Conservation (phyloP, 768 basidiomycete genomes). For the Cystobasidium ongulense region DNA sequence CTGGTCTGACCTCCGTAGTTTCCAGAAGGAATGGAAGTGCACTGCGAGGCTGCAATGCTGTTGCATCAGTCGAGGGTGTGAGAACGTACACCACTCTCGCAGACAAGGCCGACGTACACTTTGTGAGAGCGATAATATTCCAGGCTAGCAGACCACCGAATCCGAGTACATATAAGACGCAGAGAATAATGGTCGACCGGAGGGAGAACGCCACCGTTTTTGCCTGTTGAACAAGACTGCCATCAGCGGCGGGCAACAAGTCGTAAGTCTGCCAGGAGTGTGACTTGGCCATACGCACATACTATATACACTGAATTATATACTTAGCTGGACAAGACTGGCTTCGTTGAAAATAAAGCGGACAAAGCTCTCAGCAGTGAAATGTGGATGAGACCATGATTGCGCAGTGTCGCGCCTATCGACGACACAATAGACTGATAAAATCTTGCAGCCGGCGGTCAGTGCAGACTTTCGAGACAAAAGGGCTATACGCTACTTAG, state of each 20-base stretch:
- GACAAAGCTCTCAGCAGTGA: background rate
- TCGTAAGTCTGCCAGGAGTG: too few relatives aligned
- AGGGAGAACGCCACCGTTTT: background rate
- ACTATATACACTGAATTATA: too few relatives aligned
- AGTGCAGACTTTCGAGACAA: slow-evolving; percentile 5
- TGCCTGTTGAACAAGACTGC: too few relatives aligned
- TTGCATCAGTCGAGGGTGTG: too few relatives aligned
- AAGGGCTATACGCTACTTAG: slow-evolving; percentile 1
- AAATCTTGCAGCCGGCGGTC: background rate
- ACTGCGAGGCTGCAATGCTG: too few relatives aligned
- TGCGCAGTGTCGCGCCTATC: slow-evolving; percentile 5
- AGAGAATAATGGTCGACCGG: background rate
- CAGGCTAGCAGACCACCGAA: slow-evolving; percentile 8
- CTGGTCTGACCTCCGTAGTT: too few relatives aligned
- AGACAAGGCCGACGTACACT: background rate
- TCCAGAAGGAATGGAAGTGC: too few relatives aligned
- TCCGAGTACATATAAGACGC: background rate
- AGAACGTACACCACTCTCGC: background rate
- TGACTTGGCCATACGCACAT: too few relatives aligned
- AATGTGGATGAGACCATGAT: background rate
- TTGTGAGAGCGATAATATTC: slow-evolving; percentile 14
- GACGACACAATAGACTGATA: slow-evolving; percentile 8
- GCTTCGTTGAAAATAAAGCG: background rate
- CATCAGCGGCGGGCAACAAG: too few relatives aligned
- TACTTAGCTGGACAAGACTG: background rate